phyloP scores from a whole-genome alignment of 306 rosid genomes.

The Mimosa pudica region DNA sequence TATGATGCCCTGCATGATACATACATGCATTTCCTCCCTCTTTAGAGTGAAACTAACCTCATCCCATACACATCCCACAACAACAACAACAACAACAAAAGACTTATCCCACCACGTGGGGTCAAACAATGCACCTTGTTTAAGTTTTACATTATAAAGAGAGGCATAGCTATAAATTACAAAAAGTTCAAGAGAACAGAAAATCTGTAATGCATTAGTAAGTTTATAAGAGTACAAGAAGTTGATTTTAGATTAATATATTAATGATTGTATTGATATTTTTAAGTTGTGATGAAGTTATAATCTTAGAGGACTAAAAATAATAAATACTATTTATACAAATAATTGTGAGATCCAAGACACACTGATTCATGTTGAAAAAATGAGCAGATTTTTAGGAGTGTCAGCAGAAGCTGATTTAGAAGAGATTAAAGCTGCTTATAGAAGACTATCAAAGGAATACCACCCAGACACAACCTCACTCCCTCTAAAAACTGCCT shows the following conservation, averaged over 20 bases:
- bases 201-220: too few relatives aligned
- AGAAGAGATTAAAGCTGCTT: slow-evolving; percentile 84
- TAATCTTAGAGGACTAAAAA: background rate
- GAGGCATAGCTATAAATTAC: too few relatives aligned
- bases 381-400: slow-evolving; percentile 71
- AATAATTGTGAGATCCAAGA: background rate
- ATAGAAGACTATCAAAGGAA: slow-evolving; percentile 78
- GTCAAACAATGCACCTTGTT: too few relatives aligned
- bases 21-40: background rate
- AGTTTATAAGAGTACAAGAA: too few relatives aligned
- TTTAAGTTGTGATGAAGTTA: background rate
- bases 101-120: too few relatives aligned
- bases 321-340: background rate
- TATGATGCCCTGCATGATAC: background rate
- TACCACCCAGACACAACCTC: slow-evolving; percentile 99
- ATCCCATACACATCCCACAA: background rate
- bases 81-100: too few relatives aligned
- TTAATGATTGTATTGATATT: background rate
- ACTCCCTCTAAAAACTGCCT: slow-evolving; percentile 81
- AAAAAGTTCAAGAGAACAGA: too few relatives aligned
- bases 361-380: background rate
- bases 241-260: too few relatives aligned
- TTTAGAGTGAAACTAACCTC: background rate
- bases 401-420: slow-evolving; percentile 62
- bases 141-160: too few relatives aligned